Base-by-base conservation (phyloP, 495 filamentous ascomycete genomes). In the Apiosordaria backusii region DNA sequence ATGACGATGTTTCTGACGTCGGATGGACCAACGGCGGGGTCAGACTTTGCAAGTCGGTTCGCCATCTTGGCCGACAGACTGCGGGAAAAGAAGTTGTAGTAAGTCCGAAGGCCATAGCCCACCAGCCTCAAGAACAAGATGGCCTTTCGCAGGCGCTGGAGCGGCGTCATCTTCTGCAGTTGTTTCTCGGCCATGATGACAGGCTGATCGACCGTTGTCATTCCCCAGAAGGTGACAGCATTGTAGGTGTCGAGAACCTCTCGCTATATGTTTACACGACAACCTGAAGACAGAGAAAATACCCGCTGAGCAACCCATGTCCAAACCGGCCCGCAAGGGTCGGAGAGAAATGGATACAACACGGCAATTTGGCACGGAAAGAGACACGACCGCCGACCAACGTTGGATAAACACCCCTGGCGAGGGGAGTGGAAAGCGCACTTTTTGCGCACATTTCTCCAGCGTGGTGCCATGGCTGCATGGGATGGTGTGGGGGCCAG, bases 1-100 rank as follows among this genome's bases (percentile, higher is more conserved):
- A 87, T 75, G 40, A 87, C 77, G 19, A 88, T 79, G 64, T 82
- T 85, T 27, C 45, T 68, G 50, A 65, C 53, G 0, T 67, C 60
- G n/a, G 65, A 54, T 22, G 50, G 58, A 35, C 59, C 50, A 58
- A 63, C 6, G 18, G 27, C 50, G 1, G 60, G 61, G 3, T 23
- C 50, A 3, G 65, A 23, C 4, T 26, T 55, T 9, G 26, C 57
- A 18, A 52, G 55, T 0, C 27, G 60, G 18, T 62, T 55, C 15
- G 55, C 65, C 40, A 53, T 55, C 35, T 63, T 67, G 25, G 55
- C 63, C 18, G 40, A 60, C 2, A 64, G 19, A n/a, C 25, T 35
- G 58, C 68, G 63, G 13, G 52, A 29, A 22, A 70, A 21, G 29
- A 64, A 58, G 26, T 35, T 40, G 27, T 58, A 63, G 26, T 53